Conservation (phyloP, 78 protist species). For the Cyanophora paradoxa region DNA sequence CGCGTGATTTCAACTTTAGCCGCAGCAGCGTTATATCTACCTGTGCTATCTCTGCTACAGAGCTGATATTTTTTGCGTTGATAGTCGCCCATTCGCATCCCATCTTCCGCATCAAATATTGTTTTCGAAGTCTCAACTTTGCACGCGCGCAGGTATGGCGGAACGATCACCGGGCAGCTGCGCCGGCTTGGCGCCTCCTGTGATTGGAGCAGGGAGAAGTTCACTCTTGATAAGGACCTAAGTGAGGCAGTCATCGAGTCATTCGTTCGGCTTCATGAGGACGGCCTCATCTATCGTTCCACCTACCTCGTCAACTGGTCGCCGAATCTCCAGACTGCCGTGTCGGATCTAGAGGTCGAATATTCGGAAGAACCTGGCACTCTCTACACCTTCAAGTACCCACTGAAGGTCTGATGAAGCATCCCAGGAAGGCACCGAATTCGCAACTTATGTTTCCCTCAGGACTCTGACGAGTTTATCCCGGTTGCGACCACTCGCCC, state of each 20-base stretch:
- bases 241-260: slow-evolving; percentile 68
- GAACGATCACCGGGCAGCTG: slow-evolving; percentile 48
- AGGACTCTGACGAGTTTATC: slow-evolving; percentile 39
- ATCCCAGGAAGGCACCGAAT: neutral
- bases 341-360: slow-evolving; percentile 86
- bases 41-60: too few species aligned
- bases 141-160: slow-evolving; percentile 28
- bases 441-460: neutral
- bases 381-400: slow-evolving; percentile 20
- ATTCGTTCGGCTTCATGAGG: slow-evolving; percentile 72
- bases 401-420: neutral
- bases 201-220: slow-evolving; percentile 83
- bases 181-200: slow-evolving; percentile 67
- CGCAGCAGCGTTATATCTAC: too few species aligned
- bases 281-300: slow-evolving; percentile 71
- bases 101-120: neutral
- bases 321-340: slow-evolving; percentile 65
- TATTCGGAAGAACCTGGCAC: slow-evolving; percentile 13
- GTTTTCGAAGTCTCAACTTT: too few species aligned
- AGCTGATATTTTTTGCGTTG: too few species aligned
- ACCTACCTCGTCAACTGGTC: slow-evolving; percentile 85
- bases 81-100: neutral
- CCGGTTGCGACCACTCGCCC: slow-evolving; percentile 86
- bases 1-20: too few species aligned
- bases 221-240: slow-evolving; percentile 60